These are phyloP conservation scores for Epichloe typhina DNA, from an alignment of 2,329 filamentous ascomycete genomes.

Conservation along the genomic window DNA sequence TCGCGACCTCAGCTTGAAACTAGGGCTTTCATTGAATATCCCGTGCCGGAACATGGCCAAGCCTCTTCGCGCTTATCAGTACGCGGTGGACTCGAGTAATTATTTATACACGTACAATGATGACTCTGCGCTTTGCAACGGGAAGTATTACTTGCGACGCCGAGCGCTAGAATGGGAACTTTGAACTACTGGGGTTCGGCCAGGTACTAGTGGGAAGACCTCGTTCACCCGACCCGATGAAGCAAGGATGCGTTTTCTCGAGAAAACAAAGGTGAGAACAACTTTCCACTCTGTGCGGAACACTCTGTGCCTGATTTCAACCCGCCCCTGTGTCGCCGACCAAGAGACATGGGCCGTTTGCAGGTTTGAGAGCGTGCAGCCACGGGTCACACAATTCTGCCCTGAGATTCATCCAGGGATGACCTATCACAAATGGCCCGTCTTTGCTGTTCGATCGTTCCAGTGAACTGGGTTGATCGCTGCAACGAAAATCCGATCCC, in stretches of 20 bases:
- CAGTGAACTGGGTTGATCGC: not conserved
- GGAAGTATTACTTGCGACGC: too few relatives aligned
- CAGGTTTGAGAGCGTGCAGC: too few relatives aligned
- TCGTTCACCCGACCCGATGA: not conserved
- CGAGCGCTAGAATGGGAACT: too few relatives aligned
- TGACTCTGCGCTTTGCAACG: too few relatives aligned
- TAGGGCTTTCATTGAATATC: too few relatives aligned
- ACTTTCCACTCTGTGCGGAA: not conserved
- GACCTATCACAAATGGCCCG: not conserved
- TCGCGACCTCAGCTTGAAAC: too few relatives aligned
- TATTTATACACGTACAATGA: too few relatives aligned
- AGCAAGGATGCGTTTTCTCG: conserved; percentile 11
- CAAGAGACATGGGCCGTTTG: not conserved
- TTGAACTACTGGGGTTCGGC: not conserved
- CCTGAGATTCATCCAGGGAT: not conserved
- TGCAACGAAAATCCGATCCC: not conserved
- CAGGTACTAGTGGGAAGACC: not conserved
- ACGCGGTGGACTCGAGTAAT: too few relatives aligned
- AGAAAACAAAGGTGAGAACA: conserved; percentile 9
- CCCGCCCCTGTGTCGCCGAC: not conserved
- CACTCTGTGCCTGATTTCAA: not conserved
- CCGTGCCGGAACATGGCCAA: too few relatives aligned
- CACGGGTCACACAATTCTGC: not conserved
- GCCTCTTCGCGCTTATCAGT: too few relatives aligned
- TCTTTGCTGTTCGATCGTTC: not conserved